Conservation (phyloP, 805 yeast species). For the Pichia nanzhaoensis region DNA sequence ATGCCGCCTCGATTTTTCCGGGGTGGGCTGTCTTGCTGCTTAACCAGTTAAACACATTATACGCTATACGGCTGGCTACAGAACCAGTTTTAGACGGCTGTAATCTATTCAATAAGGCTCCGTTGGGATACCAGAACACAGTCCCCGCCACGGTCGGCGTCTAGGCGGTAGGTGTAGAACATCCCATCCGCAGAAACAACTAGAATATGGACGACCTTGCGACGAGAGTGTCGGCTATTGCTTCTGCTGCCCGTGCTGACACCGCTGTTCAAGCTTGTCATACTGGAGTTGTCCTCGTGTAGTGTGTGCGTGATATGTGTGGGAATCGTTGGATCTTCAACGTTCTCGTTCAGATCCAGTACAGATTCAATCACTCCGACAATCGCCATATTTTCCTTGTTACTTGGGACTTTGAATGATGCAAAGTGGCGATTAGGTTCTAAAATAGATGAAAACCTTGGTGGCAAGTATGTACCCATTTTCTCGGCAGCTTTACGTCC, state of each 20-base stretch:
- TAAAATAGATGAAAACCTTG: conserved; percentile 74
- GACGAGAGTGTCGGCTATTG: conserved; percentile 9
- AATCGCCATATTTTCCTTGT: conserved; percentile 39
- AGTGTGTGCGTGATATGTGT: background rate
- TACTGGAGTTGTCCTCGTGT: conserved; percentile 15
- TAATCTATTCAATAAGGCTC: conserved; percentile 25
- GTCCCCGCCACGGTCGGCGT: conserved; percentile 90
- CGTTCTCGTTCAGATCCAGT: conserved; percentile 15
- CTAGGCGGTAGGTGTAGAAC: conserved; percentile 77
- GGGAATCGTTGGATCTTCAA: background rate
- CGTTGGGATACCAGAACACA: conserved; percentile 69
- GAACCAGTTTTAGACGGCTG: too few species aligned
- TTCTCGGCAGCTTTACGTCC: conserved; percentile 81
- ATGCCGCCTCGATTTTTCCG: too few species aligned
- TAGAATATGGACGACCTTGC: conserved; percentile 45
- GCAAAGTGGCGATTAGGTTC: conserved; percentile 96
- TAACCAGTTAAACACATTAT: too few species aligned
- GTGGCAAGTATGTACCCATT: conserved; percentile 84
- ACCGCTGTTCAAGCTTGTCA: conserved; percentile 3
- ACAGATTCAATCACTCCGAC: conserved; percentile 40
- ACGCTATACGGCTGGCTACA: too few species aligned
- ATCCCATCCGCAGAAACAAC: conserved; percentile 86
- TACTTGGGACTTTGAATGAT: conserved; percentile 44
- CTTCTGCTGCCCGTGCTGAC: conserved; percentile 6
- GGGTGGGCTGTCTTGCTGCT: too few species aligned